These are phyloP conservation scores for Cryphonectria japonica DNA, from an alignment of 2,329 filamentous ascomycete genomes.

Conservation along the genomic window DNA sequence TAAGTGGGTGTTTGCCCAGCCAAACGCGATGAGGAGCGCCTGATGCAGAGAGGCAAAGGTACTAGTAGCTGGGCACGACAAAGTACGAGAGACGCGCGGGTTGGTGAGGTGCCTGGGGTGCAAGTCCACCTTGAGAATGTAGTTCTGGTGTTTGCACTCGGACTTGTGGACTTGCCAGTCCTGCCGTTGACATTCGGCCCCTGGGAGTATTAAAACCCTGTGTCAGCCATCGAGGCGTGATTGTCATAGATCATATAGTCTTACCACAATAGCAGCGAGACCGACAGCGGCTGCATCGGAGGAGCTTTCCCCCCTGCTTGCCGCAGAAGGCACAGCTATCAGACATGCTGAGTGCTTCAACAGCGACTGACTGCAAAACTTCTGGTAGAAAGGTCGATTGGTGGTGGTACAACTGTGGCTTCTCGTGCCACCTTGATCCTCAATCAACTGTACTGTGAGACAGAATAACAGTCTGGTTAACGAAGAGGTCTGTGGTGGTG, in stretches of 20 bases:
- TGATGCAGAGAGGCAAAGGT: constrained; percentile 24
- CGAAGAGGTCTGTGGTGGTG: too few species aligned
- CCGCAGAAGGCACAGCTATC: background rate
- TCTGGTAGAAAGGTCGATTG: background rate
- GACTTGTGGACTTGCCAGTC: constrained; percentile 30
- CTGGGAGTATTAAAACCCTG: background rate
- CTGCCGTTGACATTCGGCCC: background rate
- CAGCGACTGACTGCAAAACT: background rate
- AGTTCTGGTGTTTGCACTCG: constrained; percentile 30
- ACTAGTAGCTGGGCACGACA: constrained; percentile 31
- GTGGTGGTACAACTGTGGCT: background rate
- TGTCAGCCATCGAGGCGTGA: background rate
- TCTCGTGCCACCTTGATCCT: background rate
- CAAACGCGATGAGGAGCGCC: constrained; percentile 31
- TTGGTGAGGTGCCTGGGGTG: constrained; percentile 28
- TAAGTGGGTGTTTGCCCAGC: constrained; percentile 29
- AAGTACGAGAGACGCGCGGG: constrained; percentile 30
- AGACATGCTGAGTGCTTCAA: background rate
- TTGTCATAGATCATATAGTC: background rate
- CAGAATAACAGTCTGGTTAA: too few species aligned
- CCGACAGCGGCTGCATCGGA: background rate
- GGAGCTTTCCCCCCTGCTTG: constrained; percentile 1
- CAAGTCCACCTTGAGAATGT: constrained; percentile 32
- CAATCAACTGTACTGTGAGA: background rate
- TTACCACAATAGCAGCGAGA: constrained; percentile 2